Conservation (phyloP, 2,329 filamentous ascomycete genomes). For the Chlorencoelia australis region DNA sequence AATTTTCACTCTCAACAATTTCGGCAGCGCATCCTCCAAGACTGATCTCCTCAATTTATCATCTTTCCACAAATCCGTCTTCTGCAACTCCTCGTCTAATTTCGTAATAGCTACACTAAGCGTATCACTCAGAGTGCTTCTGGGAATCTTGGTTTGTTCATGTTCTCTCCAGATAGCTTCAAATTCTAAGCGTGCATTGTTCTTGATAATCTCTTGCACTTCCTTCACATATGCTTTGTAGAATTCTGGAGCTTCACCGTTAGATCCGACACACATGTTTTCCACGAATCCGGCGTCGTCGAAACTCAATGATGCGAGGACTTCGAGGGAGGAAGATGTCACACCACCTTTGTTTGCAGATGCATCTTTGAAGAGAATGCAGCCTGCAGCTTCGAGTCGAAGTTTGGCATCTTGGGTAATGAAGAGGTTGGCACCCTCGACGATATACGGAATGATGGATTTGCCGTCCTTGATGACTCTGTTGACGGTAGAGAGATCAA, state of each 20-base stretch:
- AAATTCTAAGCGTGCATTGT: conserved; percentile 89
- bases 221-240: conserved; percentile 88
- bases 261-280: conserved; percentile 82
- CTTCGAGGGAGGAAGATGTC: conserved; percentile 92
- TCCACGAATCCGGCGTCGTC: conserved; percentile 79
- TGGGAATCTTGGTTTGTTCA: conserved; percentile 65
- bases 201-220: conserved; percentile 82
- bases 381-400: conserved; percentile 88
- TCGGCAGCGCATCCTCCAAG: conserved; percentile 75
- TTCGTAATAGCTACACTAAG: conserved; percentile 90
- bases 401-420: conserved; percentile 98
- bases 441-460: conserved; percentile 80
- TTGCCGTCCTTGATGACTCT: conserved; percentile 89
- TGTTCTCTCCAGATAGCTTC: conserved; percentile 98
- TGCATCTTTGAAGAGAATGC: conserved; percentile 93
- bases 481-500: conserved; percentile 79
- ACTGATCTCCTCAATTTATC: conserved; percentile 67
- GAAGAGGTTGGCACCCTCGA: conserved; percentile 96
- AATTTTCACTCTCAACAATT: conserved; percentile 77
- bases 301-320: conserved; percentile 88
- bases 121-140: conserved; percentile 84
- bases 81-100: conserved; percentile 90
- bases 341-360: conserved; percentile 98
- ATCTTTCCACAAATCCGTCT: conserved; percentile 85
- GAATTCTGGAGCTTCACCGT: conserved; percentile 75